Evolutionary conservation across 805 yeast species (phyloP).

Genomic region (Spencermartinsiella europaea): DNA sequence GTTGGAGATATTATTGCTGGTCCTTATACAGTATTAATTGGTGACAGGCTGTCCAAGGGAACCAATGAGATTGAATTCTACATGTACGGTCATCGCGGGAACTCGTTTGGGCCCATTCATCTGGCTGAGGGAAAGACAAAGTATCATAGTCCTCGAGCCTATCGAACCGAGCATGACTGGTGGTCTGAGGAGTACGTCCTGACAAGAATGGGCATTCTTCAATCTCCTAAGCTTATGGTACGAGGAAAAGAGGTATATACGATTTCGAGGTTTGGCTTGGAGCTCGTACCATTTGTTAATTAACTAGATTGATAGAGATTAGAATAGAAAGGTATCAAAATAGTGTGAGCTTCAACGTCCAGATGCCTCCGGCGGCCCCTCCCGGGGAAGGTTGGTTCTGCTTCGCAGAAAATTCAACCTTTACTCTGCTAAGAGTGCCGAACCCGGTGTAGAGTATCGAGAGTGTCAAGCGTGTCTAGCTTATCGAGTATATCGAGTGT

Average conservation of each 20-base stretch:
- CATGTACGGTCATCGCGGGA: neutral
- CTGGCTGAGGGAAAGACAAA: neutral
- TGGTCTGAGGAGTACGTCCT: conserved; percentile 3
- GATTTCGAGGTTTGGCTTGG: neutral
- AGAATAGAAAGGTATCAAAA: too few species aligned
- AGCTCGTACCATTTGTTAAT: neutral
- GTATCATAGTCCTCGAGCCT: conserved; percentile 1
- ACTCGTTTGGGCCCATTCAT: conserved; percentile 4
- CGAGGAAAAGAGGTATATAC: conserved; percentile 2
- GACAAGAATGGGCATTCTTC: neutral
- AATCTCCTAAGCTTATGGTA: neutral
- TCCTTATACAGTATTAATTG: neutral
- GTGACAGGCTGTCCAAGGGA: neutral
- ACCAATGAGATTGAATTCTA: neutral
- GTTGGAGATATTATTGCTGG: neutral
- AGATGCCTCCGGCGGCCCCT: too few species aligned
- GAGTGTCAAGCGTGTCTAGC: too few species aligned
- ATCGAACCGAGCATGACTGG: conserved; percentile 5
- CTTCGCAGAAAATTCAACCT: too few species aligned
- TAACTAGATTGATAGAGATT: neutral
- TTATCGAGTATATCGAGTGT: too few species aligned
- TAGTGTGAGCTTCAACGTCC: too few species aligned
- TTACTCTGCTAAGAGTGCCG: too few species aligned
- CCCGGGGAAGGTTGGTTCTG: too few species aligned
- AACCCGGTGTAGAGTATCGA: too few species aligned